phyloP scores from a whole-genome alignment of 2,329 filamentous ascomycete species.

The Monilinia laxa region DNA sequence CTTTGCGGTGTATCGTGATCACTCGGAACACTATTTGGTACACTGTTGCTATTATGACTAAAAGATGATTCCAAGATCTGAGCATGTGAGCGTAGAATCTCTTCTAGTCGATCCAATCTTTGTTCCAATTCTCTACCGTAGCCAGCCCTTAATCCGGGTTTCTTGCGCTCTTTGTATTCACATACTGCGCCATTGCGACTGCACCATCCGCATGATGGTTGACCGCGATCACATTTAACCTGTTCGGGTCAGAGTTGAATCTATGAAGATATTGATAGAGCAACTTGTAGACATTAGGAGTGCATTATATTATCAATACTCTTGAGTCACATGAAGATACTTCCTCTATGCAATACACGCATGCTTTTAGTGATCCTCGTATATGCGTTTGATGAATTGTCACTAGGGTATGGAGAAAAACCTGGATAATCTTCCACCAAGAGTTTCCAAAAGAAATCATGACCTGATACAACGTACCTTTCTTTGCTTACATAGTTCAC shows the following conservation, averaged over 20 bases:
- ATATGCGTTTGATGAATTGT: background rate
- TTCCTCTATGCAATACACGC: background rate
- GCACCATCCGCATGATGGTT: conserved; percentile 70
- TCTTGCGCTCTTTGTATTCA: conserved; percentile 69
- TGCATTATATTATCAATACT: background rate
- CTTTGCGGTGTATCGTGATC: conserved; percentile 59
- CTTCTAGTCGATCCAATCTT: conserved; percentile 67
- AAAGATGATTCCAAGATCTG: conserved; percentile 63
- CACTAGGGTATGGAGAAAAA: background rate
- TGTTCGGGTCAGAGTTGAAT: conserved; percentile 38
- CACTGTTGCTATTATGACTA: conserved; percentile 33
- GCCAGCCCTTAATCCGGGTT: conserved; percentile 61
- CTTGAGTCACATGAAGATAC: conserved; percentile 9
- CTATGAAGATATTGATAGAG: background rate
- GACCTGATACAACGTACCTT: conserved; percentile 54
- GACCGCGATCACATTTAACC: conserved; percentile 75
- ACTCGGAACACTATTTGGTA: conserved; percentile 48
- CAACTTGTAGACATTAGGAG: background rate
- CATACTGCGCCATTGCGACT: conserved; percentile 61
- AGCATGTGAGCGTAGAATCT: conserved; percentile 63
- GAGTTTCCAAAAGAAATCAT: background rate
- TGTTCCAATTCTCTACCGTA: conserved; percentile 74
- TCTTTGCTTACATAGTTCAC: conserved; percentile 77
- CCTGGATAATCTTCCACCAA: background rate
- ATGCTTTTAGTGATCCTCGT: background rate